phyloP scores from a whole-genome alignment of 1,284 basidiomycete genomes.

The Apiotrichum brassicae region DNA sequence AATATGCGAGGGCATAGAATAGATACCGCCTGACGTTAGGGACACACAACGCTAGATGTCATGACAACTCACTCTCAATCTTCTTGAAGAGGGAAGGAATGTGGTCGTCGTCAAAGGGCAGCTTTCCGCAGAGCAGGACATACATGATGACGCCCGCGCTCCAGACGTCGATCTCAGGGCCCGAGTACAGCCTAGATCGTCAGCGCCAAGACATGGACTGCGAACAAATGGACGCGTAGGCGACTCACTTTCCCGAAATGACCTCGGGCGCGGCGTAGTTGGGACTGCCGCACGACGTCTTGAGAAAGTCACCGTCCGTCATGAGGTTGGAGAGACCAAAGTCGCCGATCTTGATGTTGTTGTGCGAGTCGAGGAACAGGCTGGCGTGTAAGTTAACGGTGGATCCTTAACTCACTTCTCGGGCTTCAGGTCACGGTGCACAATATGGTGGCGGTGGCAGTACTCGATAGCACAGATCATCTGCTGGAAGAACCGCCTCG shows the following conservation, averaged over 20 bases:
- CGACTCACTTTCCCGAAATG: constrained; percentile 66
- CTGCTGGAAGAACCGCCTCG: constrained; percentile 89
- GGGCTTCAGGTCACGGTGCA: constrained; percentile 91
- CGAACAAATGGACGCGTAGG: not conserved
- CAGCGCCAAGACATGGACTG: constrained; percentile 2
- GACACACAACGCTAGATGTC: too few relatives aligned
- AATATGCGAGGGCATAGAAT: constrained; percentile 71
- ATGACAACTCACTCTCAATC: constrained; percentile 65
- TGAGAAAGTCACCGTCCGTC: constrained; percentile 87
- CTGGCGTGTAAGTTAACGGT: constrained; percentile 26
- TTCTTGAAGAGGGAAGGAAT: constrained; percentile 86
- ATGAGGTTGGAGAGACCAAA: constrained; percentile 92
- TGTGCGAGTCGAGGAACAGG: constrained; percentile 50
- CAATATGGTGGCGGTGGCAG: constrained; percentile 87
- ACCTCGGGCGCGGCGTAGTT: constrained; percentile 97
- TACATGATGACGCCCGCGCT: constrained; percentile 91
- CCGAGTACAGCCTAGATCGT: constrained; percentile 63
- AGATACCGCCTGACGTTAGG: constrained; percentile 53
- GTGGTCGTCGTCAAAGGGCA: constrained; percentile 93
- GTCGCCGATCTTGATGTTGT: constrained; percentile 84
- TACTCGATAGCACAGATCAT: constrained; percentile 94
- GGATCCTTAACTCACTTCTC: constrained; percentile 58
- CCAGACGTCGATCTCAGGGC: constrained; percentile 97
- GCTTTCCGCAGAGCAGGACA: constrained; percentile 84
- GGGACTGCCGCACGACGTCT: constrained; percentile 89